Evolutionary conservation across 1,139 yeast species (phyloP).

Genomic region (Blastobotrys aristatus): DNA sequence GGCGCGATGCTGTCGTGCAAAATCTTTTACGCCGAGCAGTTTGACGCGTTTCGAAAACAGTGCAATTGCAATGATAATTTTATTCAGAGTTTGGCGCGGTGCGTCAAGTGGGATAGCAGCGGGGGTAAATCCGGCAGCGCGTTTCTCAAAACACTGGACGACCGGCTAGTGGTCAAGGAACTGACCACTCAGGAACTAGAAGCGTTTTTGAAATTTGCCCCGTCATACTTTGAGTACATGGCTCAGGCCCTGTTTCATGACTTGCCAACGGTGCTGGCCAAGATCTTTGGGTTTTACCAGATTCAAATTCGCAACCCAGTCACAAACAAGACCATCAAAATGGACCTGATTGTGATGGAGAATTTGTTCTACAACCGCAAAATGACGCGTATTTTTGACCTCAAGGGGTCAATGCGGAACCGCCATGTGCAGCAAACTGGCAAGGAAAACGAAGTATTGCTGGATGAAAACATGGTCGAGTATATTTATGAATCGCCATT

Average conservation of each 20-base stretch:
- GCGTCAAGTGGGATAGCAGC: slow-evolving; percentile 91
- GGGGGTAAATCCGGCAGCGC: slow-evolving; percentile 98
- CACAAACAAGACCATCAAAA: slow-evolving; percentile 70
- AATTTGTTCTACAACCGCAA: slow-evolving; percentile 82
- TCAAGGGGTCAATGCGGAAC: slow-evolving; percentile 97
- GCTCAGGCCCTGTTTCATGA: slow-evolving; percentile 94
- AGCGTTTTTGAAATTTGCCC: slow-evolving; percentile 92
- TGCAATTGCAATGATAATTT: slow-evolving; percentile 76
- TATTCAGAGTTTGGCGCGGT: slow-evolving; percentile 84
- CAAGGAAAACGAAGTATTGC: slow-evolving; percentile 83
- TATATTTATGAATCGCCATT: slow-evolving; percentile 94
- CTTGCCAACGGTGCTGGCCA: slow-evolving; percentile 88
- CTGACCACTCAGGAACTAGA: slow-evolving; percentile 84
- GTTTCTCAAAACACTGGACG: slow-evolving; percentile 86
- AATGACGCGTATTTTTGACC: slow-evolving; percentile 83
- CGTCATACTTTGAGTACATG: slow-evolving; percentile 93
- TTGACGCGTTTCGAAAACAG: slow-evolving; percentile 83
- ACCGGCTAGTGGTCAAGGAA: slow-evolving; percentile 84
- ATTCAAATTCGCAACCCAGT: slow-evolving; percentile 76
- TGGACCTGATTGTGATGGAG: slow-evolving; percentile 95
- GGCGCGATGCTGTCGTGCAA: slow-evolving; percentile 82
- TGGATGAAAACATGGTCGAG: slow-evolving; percentile 98
- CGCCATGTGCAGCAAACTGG: slow-evolving; percentile 97
- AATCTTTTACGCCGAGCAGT: slow-evolving; percentile 92
- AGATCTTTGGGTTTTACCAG: slow-evolving; percentile 93